phyloP scores from a whole-genome alignment of 1,284 basidiomycete species.

The Ganoderma resinaceum region DNA sequence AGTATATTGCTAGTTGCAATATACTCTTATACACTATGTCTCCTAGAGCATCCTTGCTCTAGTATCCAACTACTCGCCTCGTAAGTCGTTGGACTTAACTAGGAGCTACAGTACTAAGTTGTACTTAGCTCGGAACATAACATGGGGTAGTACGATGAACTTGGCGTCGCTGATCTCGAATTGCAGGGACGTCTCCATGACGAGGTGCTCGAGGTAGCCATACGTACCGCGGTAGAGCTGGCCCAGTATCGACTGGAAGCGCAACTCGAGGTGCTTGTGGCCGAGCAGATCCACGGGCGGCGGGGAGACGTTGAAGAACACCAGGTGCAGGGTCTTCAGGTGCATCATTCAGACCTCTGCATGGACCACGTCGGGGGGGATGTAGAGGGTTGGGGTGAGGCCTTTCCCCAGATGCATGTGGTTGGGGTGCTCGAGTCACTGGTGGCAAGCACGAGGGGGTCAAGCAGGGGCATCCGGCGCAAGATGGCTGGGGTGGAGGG shows the following conservation, averaged over 20 bases:
- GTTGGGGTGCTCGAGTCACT: background rate
- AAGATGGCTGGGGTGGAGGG: background rate
- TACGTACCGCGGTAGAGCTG: conserved; percentile 5
- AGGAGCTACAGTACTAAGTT: no score
- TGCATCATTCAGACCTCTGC: background rate
- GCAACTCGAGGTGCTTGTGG: background rate
- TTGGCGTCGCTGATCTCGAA: background rate
- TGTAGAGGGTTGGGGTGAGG: no score
- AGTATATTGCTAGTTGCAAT: no score
- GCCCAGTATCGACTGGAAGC: background rate
- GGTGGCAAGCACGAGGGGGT: background rate
- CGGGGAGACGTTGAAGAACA: background rate
- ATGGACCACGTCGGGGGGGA: background rate
- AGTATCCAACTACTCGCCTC: no score
- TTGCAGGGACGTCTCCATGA: conserved; percentile 4
- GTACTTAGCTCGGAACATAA: no score
- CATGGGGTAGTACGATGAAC: background rate
- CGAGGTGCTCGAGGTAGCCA: conserved; percentile 6
- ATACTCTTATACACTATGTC: no score
- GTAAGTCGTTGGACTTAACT: no score
- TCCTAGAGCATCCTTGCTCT: no score
- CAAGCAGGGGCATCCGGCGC: background rate
- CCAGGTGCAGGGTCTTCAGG: conserved; percentile 5
- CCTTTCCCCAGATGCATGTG: no score
- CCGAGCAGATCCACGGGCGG: background rate